These are phyloP conservation scores for Monosporascus sp. DNA, from an alignment of 2,329 filamentous ascomycete species.

Conservation along the genomic window DNA sequence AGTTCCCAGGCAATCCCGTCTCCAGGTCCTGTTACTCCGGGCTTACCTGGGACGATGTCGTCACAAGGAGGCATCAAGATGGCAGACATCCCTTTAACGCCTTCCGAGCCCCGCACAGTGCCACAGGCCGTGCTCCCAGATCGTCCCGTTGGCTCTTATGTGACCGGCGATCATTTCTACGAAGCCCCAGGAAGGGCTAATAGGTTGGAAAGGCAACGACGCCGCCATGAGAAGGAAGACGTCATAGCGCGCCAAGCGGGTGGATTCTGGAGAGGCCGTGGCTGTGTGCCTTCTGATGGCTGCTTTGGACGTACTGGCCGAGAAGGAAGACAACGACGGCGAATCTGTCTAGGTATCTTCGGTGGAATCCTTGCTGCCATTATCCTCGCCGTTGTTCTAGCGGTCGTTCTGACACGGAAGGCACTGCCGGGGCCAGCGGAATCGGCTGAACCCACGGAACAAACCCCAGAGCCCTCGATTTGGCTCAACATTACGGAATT, in stretches of 20 bases:
- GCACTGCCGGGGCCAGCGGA: background rate
- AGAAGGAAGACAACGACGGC: slow-evolving; percentile 59
- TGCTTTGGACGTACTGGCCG: slow-evolving; percentile 60
- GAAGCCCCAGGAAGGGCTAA: slow-evolving; percentile 36
- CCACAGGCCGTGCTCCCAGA: slow-evolving; percentile 33
- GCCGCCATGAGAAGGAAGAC: slow-evolving; percentile 63
- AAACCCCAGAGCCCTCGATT: slow-evolving; percentile 33
- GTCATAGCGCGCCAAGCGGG: slow-evolving; percentile 51
- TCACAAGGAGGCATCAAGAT: slow-evolving; percentile 57
- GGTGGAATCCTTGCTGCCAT: slow-evolving; percentile 49
- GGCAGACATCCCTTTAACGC: slow-evolving; percentile 53
- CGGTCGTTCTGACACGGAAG: slow-evolving; percentile 49
- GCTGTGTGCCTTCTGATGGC: slow-evolving; percentile 57
- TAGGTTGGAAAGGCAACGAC: slow-evolving; percentile 46
- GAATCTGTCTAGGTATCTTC: slow-evolving; percentile 53
- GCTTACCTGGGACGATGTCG: slow-evolving; percentile 56
- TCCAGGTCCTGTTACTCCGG: slow-evolving; percentile 59
- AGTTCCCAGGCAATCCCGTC: slow-evolving; percentile 48
- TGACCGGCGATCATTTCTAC: slow-evolving; percentile 40
- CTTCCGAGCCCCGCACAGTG: slow-evolving; percentile 23
- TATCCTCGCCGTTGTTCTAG: slow-evolving; percentile 53
- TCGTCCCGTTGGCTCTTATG: slow-evolving; percentile 40
- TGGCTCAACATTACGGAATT: slow-evolving; percentile 87
- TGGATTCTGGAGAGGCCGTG: slow-evolving; percentile 61
- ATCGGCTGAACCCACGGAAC: slow-evolving; percentile 11